Base-by-base conservation (phyloP, 2,329 filamentous ascomycete species). In the Hypoxylon sp. region DNA sequence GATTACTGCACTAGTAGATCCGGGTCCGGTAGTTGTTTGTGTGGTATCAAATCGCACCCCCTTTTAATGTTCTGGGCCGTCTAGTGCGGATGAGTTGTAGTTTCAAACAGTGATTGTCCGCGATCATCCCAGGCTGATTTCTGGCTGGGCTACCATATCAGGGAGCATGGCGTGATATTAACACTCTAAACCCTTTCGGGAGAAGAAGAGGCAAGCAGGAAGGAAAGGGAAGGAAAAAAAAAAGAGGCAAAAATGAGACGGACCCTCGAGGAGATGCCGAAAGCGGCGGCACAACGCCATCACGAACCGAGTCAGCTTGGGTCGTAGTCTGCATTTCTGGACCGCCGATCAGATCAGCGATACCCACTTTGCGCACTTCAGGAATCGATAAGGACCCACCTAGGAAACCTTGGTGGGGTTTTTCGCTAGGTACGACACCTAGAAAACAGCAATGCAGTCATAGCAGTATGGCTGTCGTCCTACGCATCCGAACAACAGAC, bases 261-360 rank as follows among this genome's bases (percentile, higher is more conserved):
- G 55, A 23, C 34, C 17, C 59, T 50, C 13, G 28, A 61, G 65
- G 59, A 65, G 55, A 58, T 66, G 65, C 68, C 68, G 65, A 71
- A 71, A 70, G 50, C 68, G 63, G 68, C 63, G 63, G 19, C 63
- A 56, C 52, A 62, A 61, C 51, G 43, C 57, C 57, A 58, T 56
- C 48, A 52, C 21, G 32, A 65, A 52, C 51, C 63, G 65, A 70
- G 68, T 66, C 63, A 70, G 68, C 49, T 49, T 69, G 30, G 56
- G 65, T 65, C 45, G 60, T 46, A 68, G 45, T 60, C 60, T 65
- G 36, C 10, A 43, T 43, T 19, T 43, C 38, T 43, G 34, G 64
- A 63, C 60, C 65, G 67, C 43, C 61, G 64, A 68, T 68, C 68
- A 46, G 68, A 67, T 67, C 60, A 65, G 57, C 67, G 32, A 63